phyloP scores from a whole-genome alignment of 805 yeast genomes.

The Metschnikowia matae region DNA sequence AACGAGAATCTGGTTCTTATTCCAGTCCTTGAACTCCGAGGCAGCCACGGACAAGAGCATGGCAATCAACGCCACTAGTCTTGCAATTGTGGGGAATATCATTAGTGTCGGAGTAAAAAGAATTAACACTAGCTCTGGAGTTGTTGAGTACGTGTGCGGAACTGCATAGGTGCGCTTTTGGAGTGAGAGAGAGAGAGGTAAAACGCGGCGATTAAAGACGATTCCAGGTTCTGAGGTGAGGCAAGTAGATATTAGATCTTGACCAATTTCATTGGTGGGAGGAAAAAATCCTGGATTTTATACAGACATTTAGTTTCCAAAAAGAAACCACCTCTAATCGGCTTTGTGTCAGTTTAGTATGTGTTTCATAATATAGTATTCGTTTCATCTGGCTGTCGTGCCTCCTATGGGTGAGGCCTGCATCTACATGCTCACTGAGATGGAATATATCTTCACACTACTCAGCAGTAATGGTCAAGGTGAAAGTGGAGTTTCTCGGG shows the following conservation, averaged over 20 bases:
- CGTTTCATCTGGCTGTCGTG: no score
- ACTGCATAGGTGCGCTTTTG: constrained; percentile 9
- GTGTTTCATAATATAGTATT: no score
- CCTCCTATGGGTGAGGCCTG: not conserved
- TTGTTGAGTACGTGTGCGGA: constrained; percentile 18
- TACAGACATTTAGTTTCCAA: not conserved
- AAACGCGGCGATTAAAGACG: not conserved
- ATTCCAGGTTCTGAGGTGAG: not conserved
- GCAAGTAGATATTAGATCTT: no score
- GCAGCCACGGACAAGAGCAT: constrained; percentile 8
- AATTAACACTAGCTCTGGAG: not conserved
- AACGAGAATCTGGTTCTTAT: constrained; percentile 24
- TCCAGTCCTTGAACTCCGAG: constrained; percentile 7
- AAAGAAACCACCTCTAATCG: not conserved
- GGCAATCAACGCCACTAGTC: constrained; percentile 12
- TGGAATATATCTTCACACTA: not conserved
- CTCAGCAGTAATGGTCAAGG: constrained; percentile 22
- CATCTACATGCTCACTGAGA: constrained; percentile 1
- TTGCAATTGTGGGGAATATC: constrained; percentile 14
- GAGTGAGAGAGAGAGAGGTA: not conserved
- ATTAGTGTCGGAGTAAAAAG: constrained; percentile 5
- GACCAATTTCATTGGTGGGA: no score
- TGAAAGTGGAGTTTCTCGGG: constrained; percentile 52
- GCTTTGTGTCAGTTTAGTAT: no score
- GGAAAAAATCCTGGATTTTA: not conserved